phyloP scores from a whole-genome alignment of 768 basidiomycete species.

The Tephrocybe sp. region DNA sequence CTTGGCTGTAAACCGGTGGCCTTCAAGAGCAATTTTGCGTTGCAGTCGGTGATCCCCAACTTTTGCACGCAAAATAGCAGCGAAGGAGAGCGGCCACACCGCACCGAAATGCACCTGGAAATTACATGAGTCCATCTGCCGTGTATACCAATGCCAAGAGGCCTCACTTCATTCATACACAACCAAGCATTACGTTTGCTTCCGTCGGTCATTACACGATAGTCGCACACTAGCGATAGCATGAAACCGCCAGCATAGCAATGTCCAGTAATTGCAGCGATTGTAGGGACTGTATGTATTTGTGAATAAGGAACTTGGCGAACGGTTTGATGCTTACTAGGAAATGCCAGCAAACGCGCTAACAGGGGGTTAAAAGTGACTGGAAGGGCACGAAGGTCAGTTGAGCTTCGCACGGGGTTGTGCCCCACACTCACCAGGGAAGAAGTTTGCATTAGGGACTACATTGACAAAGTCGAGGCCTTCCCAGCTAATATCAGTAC shows the following conservation, averaged over 20 bases:
- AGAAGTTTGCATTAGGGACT: constrained; percentile 57
- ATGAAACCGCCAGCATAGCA: constrained; percentile 85
- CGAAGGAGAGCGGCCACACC: constrained; percentile 72
- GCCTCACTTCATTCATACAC: constrained; percentile 86
- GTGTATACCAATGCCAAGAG: background rate
- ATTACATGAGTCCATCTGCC: background rate
- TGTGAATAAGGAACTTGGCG: background rate
- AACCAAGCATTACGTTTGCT: constrained; percentile 77
- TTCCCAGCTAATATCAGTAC: constrained; percentile 22
- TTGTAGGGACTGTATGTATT: constrained; percentile 58
- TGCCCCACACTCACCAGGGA: constrained; percentile 46
- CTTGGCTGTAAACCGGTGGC: constrained; percentile 70
- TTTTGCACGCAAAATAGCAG: constrained; percentile 63
- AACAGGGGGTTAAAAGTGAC: constrained; percentile 77
- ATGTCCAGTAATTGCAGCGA: constrained; percentile 83
- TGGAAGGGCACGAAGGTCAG: constrained; percentile 26
- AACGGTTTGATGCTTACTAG: constrained; percentile 47
- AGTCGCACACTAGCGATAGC: constrained; percentile 81
- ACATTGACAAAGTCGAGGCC: constrained; percentile 65
- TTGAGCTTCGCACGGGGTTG: no score
- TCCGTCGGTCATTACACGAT: constrained; percentile 86
- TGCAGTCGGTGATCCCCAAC: constrained; percentile 55
- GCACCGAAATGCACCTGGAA: constrained; percentile 75
- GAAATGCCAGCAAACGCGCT: constrained; percentile 68
- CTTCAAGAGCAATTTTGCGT: constrained; percentile 79